Evolutionary conservation across 768 basidiomycete genomes (phyloP).

Genomic region (Amanita inopinata): DNA sequence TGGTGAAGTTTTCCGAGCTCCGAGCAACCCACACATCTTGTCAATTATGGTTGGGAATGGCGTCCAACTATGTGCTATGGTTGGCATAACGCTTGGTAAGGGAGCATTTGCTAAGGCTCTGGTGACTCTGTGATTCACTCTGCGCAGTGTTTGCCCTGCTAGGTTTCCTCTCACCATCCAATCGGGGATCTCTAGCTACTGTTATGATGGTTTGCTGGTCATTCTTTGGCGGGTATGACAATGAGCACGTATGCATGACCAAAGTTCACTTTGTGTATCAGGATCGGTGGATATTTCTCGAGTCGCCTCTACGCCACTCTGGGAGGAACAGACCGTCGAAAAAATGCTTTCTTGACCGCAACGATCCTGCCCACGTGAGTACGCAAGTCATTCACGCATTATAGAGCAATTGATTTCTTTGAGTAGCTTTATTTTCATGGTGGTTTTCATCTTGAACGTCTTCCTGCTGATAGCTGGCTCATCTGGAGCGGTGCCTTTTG

Average conservation of each 20-base stretch:
- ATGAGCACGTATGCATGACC: background rate
- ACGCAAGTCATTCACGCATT: constrained; percentile 1
- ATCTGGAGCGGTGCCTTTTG: constrained; percentile 94
- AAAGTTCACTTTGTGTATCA: constrained; percentile 20
- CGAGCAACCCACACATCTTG: constrained; percentile 64
- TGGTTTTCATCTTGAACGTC: constrained; percentile 87
- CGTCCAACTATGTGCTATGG: constrained; percentile 79
- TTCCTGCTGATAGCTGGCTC: constrained; percentile 80
- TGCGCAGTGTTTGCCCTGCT: constrained; percentile 75
- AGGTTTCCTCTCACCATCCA: constrained; percentile 92
- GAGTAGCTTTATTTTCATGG: constrained; percentile 64
- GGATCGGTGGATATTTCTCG: constrained; percentile 84
- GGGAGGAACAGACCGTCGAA: constrained; percentile 67
- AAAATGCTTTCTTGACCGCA: constrained; percentile 82
- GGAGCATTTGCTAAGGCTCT: background rate
- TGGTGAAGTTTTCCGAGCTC: constrained; percentile 90
- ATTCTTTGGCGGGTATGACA: constrained; percentile 70
- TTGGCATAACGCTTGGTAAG: constrained; percentile 72
- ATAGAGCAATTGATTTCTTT: constrained; percentile 1
- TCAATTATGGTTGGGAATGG: constrained; percentile 90
- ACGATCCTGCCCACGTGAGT: constrained; percentile 79
- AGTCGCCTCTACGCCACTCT: constrained; percentile 74
- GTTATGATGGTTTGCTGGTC: constrained; percentile 95
- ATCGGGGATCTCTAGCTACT: constrained; percentile 88
- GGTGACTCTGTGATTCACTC: background rate